phyloP scores from a whole-genome alignment of 345 rosid genomes.

The Populus simonii region DNA sequence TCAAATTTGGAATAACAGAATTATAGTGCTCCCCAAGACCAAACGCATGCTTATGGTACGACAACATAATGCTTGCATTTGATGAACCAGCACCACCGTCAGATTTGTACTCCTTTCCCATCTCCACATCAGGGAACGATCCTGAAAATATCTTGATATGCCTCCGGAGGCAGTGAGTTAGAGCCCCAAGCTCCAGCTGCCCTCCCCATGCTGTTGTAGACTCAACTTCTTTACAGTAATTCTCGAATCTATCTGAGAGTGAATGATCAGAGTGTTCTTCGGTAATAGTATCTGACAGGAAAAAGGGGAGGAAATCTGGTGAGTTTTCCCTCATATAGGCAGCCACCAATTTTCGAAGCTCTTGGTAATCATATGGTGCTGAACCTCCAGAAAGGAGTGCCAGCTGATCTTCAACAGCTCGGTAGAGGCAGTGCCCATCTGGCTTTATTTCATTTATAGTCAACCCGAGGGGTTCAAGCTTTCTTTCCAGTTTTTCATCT shows the following conservation, averaged over 20 bases:
- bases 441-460: slow-evolving; percentile 72
- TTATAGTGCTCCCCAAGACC: slow-evolving; percentile 72
- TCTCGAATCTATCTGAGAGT: slow-evolving; percentile 45
- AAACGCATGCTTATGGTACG: slow-evolving; percentile 66
- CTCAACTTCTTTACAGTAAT: slow-evolving; percentile 59
- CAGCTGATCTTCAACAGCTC: slow-evolving; percentile 88
- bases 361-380: slow-evolving; percentile 60
- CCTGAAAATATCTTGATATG: slow-evolving; percentile 58
- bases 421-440: slow-evolving; percentile 89
- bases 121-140: slow-evolving; percentile 68
- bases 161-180: slow-evolving; percentile 51
- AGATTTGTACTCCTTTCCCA: slow-evolving; percentile 62
- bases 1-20: slow-evolving; percentile 41
- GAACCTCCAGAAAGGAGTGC: slow-evolving; percentile 55
- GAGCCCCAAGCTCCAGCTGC: slow-evolving; percentile 62
- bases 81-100: slow-evolving; percentile 22
- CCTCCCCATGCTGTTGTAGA: slow-evolving; percentile 75
- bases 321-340: slow-evolving; percentile 68
- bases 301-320: slow-evolving; percentile 52
- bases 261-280: slow-evolving; percentile 36
- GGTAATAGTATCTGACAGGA: slow-evolving; percentile 39
- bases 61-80: slow-evolving; percentile 33
- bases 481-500: slow-evolving; percentile 48
- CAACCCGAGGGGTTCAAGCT: slow-evolving; percentile 68
- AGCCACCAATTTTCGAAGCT: slow-evolving; percentile 79